Base-by-base conservation (phyloP, 2,329 filamentous ascomycete species). In the Cryphonectria nitschkei region DNA sequence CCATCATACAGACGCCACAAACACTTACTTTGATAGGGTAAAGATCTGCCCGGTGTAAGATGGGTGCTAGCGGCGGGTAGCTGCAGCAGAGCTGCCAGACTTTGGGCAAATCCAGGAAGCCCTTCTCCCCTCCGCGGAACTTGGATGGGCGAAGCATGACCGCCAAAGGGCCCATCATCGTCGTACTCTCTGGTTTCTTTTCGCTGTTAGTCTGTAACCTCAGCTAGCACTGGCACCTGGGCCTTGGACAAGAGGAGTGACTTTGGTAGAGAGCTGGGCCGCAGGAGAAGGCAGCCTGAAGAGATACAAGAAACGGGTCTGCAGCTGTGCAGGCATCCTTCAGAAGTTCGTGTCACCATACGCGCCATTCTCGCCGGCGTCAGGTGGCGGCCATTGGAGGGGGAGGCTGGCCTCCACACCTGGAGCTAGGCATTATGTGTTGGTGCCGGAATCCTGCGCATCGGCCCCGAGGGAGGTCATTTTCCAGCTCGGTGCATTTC, bases 1-100 rank as follows among this genome's bases (percentile, higher is more conserved):
- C 80, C 81, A 81, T 78, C 79, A 84, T 80, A 82, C 79, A 84
- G 80, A 82, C 80, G 82, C 82, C 83, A 83, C 83, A 83, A 82
- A 82, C 81, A 82, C 77, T 75, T 76, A 74, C 74, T 80, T 78
- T 81, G 80, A 80, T 80, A 81, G 78, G 77, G 77, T 79, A 80
- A 75, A 76, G 77, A 79, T 78, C 75, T 79, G 74, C 77, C 77
- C 80, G 75, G 78, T 74, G 73, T 76, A 75, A 76, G 75, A 74
- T 77, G 77, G 75, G 75, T 34, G 76, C 78, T 77, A 80, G 75
- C 72, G 74, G 76, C 82, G 82, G 82, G 72, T 80, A 75, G 75
- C 76, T 82, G 82, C 82, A 84, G 76, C 66, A 73, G 69, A 62
- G 75, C 76, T 80, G 76, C 74, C 77, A 77, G 75, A 77, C 76